Evolutionary conservation across 441 rosid genomes (phyloP).

Genomic region (Mallotus japonicus): DNA sequence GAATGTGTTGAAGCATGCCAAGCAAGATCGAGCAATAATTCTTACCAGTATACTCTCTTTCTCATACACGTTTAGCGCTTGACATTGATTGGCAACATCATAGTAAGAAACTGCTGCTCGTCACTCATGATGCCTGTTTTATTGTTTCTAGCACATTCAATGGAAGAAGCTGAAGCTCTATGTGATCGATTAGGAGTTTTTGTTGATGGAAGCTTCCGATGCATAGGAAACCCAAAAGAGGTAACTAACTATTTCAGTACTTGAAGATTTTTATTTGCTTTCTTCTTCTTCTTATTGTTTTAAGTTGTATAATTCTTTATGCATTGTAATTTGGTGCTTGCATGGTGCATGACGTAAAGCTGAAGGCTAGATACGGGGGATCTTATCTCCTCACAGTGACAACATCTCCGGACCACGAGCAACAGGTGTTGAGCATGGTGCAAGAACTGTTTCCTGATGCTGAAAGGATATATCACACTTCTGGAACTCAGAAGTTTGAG

Average conservation of each 20-base stretch:
- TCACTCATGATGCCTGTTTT: constrained; percentile 18
- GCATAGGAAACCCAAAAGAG: constrained; percentile 85
- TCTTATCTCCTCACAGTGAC: constrained; percentile 76
- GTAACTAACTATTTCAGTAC: constrained; percentile 26
- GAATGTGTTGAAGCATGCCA: constrained; percentile 77
- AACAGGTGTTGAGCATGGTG: constrained; percentile 57
- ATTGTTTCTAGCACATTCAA: constrained; percentile 74
- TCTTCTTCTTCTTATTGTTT: not conserved
- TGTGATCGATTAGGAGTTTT: constrained; percentile 88
- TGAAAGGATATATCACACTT: constrained; percentile 58
- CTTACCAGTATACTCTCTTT: constrained; percentile 71
- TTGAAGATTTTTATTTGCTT: not conserved
- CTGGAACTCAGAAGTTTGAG: constrained; percentile 92
- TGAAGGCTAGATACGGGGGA: constrained; percentile 84
- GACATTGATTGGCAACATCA: not conserved
- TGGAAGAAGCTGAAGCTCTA: constrained; percentile 95
- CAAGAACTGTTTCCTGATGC: constrained; percentile 50
- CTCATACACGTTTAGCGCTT: not conserved
- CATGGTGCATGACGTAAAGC: constrained; percentile 33
- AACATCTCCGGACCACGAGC: constrained; percentile 50
- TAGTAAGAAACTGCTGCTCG: not conserved
- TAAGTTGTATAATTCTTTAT: not conserved
- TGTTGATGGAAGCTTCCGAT: constrained; percentile 75
- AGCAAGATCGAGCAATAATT: constrained; percentile 73
- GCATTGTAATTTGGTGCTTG: not conserved